Percentiles rank a stretch among this genome's conserved stretches.
These are phyloP conservation scores for Pleurotus salmoneostramineus DNA, from an alignment of 768 basidiomycete species.

Conservation along the genomic window DNA sequence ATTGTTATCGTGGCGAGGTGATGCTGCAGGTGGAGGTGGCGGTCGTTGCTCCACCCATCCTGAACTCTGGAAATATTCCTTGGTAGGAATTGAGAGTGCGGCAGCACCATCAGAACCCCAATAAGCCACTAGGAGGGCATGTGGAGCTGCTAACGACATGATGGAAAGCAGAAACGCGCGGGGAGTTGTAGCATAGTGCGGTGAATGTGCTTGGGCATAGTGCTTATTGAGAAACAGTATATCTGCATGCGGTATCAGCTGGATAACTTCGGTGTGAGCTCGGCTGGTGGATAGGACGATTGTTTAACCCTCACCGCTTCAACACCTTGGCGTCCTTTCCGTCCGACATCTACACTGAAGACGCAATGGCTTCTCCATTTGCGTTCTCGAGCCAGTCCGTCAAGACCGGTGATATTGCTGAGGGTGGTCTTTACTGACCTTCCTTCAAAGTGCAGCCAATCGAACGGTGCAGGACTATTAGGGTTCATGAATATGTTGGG, in stretches of 20 bases:
- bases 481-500: conserved; percentile 33
- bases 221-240: conserved; percentile 76
- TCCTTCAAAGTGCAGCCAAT: conserved; percentile 87
- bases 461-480: conserved; percentile 72
- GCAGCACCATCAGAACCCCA: conserved; percentile 82
- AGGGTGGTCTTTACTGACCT: conserved; percentile 76
- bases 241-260: conserved; percentile 83
- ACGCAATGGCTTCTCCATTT: conserved; percentile 83
- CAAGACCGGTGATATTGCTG: conserved; percentile 73
- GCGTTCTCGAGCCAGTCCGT: conserved; percentile 77
- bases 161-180: conserved; percentile 77
- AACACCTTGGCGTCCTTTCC: conserved; percentile 70
- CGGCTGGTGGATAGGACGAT: conserved; percentile 12
- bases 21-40: conserved; percentile 16
- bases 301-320: conserved; percentile 55
- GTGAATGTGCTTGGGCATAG: conserved; percentile 61
- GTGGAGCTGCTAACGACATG: conserved; percentile 60
- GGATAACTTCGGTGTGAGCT: conserved; percentile 7
- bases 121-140: conserved; percentile 77
- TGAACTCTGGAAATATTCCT: conserved; percentile 83
- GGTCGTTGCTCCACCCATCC: conserved; percentile 65
- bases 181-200: conserved; percentile 59
- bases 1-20: conserved; percentile 8
- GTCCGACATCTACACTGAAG: conserved; percentile 75
- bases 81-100: conserved; percentile 74